Conservation (phyloP, 2,329 filamentous ascomycete genomes). For the Diaporthe destruens region DNA sequence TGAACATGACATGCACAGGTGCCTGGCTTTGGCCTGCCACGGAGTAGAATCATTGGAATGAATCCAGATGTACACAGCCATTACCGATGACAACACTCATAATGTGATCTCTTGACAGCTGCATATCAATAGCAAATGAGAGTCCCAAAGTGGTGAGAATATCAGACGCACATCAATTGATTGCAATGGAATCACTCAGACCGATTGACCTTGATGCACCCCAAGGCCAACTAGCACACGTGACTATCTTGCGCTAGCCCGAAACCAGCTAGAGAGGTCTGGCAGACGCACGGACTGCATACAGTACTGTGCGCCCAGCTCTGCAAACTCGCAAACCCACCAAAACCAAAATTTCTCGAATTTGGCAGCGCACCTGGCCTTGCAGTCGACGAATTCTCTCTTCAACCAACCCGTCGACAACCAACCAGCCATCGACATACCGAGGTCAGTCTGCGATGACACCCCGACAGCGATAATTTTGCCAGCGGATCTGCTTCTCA, state of each 20-base stretch:
- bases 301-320: constrained; percentile 3
- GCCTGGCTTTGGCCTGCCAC: background rate
- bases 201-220: too few species aligned
- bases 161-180: too few species aligned
- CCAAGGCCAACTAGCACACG: background rate
- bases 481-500: background rate
- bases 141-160: background rate
- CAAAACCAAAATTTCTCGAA: constrained; percentile 40
- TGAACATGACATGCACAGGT: background rate
- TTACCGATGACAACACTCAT: background rate
- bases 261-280: background rate
- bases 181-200: too few species aligned
- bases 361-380: constrained; percentile 21
- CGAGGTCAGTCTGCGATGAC: constrained; percentile 14
- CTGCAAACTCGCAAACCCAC: constrained; percentile 36
- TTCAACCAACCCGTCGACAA: constrained; percentile 38
- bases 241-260: background rate
- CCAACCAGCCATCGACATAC: constrained; percentile 37
- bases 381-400: constrained; percentile 22
- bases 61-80: background rate
- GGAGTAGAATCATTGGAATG: background rate
- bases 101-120: background rate
- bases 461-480: background rate
- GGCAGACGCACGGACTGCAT: background rate
- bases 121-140: background rate